phyloP scores from a whole-genome alignment of 2,329 filamentous ascomycete genomes.

The Fusarium sp. region DNA sequence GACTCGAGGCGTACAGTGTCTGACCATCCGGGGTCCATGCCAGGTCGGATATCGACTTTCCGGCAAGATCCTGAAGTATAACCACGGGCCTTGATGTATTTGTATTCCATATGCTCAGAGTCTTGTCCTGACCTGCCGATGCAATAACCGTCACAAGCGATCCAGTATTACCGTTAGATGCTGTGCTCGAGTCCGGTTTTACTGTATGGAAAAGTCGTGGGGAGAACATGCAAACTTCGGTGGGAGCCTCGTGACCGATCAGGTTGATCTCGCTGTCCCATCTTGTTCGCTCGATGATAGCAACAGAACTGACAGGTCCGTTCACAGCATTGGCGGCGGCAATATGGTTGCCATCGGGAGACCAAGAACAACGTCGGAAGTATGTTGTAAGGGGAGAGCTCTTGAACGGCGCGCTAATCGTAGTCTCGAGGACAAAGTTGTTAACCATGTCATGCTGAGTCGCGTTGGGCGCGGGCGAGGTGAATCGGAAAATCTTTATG shows the following conservation, averaged over 20 bases:
- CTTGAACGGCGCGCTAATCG: slow-evolving; percentile 86
- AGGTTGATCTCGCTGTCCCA: slow-evolving; percentile 99
- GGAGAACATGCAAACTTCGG: slow-evolving; percentile 97
- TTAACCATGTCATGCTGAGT: slow-evolving; percentile 95
- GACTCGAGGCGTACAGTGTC: slow-evolving; percentile 84
- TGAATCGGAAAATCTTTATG: slow-evolving; percentile 97
- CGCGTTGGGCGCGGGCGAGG: slow-evolving; percentile 88
- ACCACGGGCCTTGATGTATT: slow-evolving; percentile 92
- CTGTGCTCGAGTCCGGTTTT: slow-evolving; percentile 69
- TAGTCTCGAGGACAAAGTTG: slow-evolving; percentile 96
- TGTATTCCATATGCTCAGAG: slow-evolving; percentile 96
- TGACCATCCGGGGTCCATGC: slow-evolving; percentile 94
- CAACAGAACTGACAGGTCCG: slow-evolving; percentile 95
- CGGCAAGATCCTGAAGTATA: slow-evolving; percentile 87
- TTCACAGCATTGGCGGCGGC: slow-evolving; percentile 97
- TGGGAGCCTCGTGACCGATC: slow-evolving; percentile 96
- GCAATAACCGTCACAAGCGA: slow-evolving; percentile 90
- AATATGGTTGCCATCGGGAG: slow-evolving; percentile 95
- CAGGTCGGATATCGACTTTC: slow-evolving; percentile 93
- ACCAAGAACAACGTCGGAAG: slow-evolving; percentile 97
- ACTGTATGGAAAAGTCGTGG: slow-evolving; percentile 86
- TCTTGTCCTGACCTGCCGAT: slow-evolving; percentile 96
- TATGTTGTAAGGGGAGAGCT: slow-evolving; percentile 96
- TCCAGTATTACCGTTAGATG: slow-evolving; percentile 57
- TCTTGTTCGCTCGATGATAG: slow-evolving; percentile 89